phyloP scores from a whole-genome alignment of 1,284 basidiomycete species.

The Schizopora paradoxa region DNA sequence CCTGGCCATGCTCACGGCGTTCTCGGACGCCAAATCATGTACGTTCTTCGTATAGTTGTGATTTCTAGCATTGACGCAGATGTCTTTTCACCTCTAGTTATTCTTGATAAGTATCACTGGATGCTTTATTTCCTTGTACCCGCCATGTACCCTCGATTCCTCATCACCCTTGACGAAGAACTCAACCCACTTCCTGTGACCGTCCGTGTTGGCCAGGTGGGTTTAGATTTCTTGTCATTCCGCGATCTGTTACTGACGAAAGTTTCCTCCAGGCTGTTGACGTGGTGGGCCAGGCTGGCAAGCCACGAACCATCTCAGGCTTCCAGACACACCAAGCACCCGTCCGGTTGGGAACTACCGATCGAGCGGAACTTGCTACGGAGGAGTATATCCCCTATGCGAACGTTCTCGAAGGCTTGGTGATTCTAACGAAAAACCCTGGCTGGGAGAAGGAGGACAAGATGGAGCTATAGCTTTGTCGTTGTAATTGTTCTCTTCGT shows the following conservation, averaged over 20 bases:
- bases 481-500: no score
- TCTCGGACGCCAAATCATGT: conserved; percentile 93
- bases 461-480: conserved; percentile 74
- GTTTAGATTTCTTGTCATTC: conserved; percentile 19
- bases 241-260: conserved; percentile 8
- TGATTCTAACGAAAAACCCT: conserved; percentile 83
- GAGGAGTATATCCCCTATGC: conserved; percentile 94
- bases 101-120: conserved; percentile 96
- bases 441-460: conserved; percentile 79
- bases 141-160: conserved; percentile 97
- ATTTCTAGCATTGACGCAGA: neutral
- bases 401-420: conserved; percentile 85
- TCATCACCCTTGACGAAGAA: conserved; percentile 94
- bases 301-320: conserved; percentile 86
- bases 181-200: conserved; percentile 82
- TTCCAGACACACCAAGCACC: conserved; percentile 98
- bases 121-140: conserved; percentile 95
- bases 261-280: conserved; percentile 64
- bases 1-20: conserved; percentile 83
- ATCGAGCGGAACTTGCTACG: conserved; percentile 92
- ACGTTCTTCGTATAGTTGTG: conserved; percentile 34
- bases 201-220: conserved; percentile 90
- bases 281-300: conserved; percentile 87
- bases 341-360: conserved; percentile 88
- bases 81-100: conserved; percentile 44